A percentile compares a stretch with the other conserved stretches of the same genome.
Conservation (phyloP, 352 stramenopile genomes). For the Globisporangium mamillatum region DNA sequence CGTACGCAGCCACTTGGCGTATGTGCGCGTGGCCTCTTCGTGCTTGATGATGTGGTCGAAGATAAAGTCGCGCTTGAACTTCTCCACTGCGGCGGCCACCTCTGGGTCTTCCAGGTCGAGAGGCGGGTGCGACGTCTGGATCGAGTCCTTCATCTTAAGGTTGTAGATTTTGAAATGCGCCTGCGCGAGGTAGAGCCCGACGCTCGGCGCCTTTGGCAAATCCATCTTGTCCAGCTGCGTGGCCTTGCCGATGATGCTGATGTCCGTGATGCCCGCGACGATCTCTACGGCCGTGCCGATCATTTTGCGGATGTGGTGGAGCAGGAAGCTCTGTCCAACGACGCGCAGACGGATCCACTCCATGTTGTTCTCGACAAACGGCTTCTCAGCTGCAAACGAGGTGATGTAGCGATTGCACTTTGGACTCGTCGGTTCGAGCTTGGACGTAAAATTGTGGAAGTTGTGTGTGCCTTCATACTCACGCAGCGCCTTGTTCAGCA, state of each 20-base stretch:
- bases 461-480: slow-evolving; percentile 89
- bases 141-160: slow-evolving; percentile 62
- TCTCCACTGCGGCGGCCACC: slow-evolving; percentile 52
- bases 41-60: slow-evolving; percentile 84
- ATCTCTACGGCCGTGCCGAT: slow-evolving; percentile 83
- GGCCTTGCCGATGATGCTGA: slow-evolving; percentile 50
- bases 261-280: slow-evolving; percentile 51
- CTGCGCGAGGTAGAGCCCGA: slow-evolving; percentile 83
- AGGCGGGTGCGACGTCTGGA: slow-evolving; percentile 64
- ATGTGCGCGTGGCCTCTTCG: slow-evolving; percentile 70
- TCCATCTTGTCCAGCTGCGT: slow-evolving; percentile 84
- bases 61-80: slow-evolving; percentile 79
- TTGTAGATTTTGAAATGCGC: slow-evolving; percentile 89
- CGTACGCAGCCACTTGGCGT: slow-evolving; percentile 77
- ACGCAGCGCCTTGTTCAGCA: slow-evolving; percentile 53
- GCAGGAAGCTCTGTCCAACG: slow-evolving; percentile 95
- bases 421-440: slow-evolving; percentile 77
- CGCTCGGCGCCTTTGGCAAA: slow-evolving; percentile 80
- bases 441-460: slow-evolving; percentile 97
- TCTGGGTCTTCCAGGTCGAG: slow-evolving; percentile 58
- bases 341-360: slow-evolving; percentile 96
- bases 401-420: slow-evolving; percentile 92
- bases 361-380: slow-evolving; percentile 86
- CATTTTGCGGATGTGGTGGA: slow-evolving; percentile 99
- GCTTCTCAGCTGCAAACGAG: slow-evolving; percentile 77